Evolutionary conservation across 805 yeast genomes (phyloP).

Genomic region (Spathaspora arborariae): DNA sequence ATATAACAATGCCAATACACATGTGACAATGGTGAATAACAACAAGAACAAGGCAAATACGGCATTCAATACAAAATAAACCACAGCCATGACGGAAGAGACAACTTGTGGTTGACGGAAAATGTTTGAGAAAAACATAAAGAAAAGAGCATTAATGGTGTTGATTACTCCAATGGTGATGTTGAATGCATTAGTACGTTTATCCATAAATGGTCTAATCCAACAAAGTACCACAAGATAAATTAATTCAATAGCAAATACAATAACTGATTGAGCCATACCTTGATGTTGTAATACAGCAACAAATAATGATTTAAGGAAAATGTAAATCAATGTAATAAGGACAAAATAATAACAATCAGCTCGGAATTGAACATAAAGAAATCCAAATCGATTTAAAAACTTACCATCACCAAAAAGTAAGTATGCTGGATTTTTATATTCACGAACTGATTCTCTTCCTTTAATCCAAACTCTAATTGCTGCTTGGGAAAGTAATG

Average conservation of each 20-base stretch:
- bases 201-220: constrained; percentile 89
- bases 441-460: constrained; percentile 60
- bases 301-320: constrained; percentile 75
- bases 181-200: constrained; percentile 89
- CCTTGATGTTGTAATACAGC: constrained; percentile 83
- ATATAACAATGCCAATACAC: constrained; percentile 76
- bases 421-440: constrained; percentile 88
- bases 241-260: constrained; percentile 70
- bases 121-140: constrained; percentile 81
- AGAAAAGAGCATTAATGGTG: constrained; percentile 79
- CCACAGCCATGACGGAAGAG: constrained; percentile 88
- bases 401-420: constrained; percentile 79
- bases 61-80: constrained; percentile 86
- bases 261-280: constrained; percentile 72
- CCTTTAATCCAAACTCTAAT: constrained; percentile 73
- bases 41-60: constrained; percentile 77
- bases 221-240: constrained; percentile 65
- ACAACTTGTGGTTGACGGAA: constrained; percentile 83
- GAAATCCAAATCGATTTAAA: constrained; percentile 84
- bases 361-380: constrained; percentile 89
- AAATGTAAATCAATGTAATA: constrained; percentile 59
- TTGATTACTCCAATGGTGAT: constrained; percentile 79
- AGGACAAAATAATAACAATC: constrained; percentile 79
- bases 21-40: constrained; percentile 82
- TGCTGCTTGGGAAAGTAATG: constrained; percentile 69